These are phyloP conservation scores for Pythium folliculosum DNA, from an alignment of 352 stramenopile species.

Conservation along the genomic window DNA sequence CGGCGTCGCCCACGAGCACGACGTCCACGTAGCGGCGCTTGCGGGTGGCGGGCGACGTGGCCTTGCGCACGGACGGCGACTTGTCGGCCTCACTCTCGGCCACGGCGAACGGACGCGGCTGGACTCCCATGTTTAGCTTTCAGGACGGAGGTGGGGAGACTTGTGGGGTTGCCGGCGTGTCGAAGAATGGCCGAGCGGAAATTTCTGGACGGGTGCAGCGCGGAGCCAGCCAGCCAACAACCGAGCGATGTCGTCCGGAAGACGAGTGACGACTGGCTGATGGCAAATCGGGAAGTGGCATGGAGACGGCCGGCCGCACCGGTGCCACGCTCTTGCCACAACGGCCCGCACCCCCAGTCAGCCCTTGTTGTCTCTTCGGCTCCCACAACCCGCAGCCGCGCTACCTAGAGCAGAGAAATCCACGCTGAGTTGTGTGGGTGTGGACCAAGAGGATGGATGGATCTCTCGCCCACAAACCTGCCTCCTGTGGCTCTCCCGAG, in stretches of 20 bases:
- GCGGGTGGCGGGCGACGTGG: conserved; percentile 18
- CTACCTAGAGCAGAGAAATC: background rate
- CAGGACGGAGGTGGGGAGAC: background rate
- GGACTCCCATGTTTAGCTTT: conserved; percentile 22
- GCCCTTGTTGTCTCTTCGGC: conserved; percentile 20
- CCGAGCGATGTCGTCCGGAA: background rate
- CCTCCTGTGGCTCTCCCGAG: background rate
- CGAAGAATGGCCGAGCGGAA: background rate
- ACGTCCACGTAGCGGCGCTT: conserved; percentile 33
- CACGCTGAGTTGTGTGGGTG: background rate
- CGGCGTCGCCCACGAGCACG: conserved; percentile 21
- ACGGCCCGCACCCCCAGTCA: background rate
- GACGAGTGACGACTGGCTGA: conserved; percentile 13
- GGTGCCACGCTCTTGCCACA: conserved; percentile 4
- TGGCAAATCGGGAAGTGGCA: conserved; percentile 23
- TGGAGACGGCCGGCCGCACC: background rate
- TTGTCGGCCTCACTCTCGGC: conserved; percentile 5
- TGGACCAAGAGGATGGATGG: background rate
- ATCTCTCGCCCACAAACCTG: background rate
- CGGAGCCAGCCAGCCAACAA: background rate
- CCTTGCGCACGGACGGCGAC: conserved; percentile 17
- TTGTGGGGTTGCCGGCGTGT: background rate
- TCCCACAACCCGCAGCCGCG: background rate
- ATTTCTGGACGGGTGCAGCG: background rate
- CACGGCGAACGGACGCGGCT: conserved; percentile 19